phyloP scores from a whole-genome alignment of 495 filamentous ascomycete species.

The Trichoderma asperelloides region DNA sequence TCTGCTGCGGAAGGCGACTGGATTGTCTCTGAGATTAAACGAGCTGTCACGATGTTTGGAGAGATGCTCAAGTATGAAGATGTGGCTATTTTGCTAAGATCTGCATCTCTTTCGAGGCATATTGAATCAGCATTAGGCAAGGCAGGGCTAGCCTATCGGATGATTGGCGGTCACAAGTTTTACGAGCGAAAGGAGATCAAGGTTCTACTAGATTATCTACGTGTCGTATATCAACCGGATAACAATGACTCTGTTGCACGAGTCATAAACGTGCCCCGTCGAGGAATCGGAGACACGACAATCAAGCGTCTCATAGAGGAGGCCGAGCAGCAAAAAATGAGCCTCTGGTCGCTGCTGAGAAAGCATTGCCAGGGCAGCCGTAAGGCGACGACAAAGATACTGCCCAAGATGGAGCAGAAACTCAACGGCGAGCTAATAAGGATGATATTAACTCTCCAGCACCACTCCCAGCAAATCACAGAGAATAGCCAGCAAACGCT shows the following conservation, averaged over 20 bases:
- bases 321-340: conserved; percentile 57
- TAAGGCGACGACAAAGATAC: conserved; percentile 57
- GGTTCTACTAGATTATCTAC: conserved; percentile 77
- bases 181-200: conserved; percentile 92
- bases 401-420: conserved; percentile 54
- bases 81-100: conserved; percentile 78
- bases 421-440: conserved; percentile 33
- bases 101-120: conserved; percentile 71
- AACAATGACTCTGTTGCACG: conserved; percentile 83
- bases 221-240: conserved; percentile 74
- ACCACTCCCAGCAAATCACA: conserved; percentile 44
- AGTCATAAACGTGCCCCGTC: conserved; percentile 75
- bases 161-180: conserved; percentile 87
- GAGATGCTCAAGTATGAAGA: conserved; percentile 65
- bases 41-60: conserved; percentile 62
- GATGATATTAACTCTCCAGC: conserved; percentile 51
- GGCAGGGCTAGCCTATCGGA: conserved; percentile 80
- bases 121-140: conserved; percentile 81
- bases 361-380: conserved; percentile 62
- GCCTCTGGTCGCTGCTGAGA: conserved; percentile 66
- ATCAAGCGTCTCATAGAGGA: conserved; percentile 63
- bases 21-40: conserved; percentile 79
- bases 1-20: conserved; percentile 71
- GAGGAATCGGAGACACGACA: conserved; percentile 77
- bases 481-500: conserved; percentile 40